Percentiles rank a stretch among this genome's conserved stretches.
phyloP scores from a whole-genome alignment of 2,329 filamentous ascomycete genomes.

The Epichloe sp. region DNA sequence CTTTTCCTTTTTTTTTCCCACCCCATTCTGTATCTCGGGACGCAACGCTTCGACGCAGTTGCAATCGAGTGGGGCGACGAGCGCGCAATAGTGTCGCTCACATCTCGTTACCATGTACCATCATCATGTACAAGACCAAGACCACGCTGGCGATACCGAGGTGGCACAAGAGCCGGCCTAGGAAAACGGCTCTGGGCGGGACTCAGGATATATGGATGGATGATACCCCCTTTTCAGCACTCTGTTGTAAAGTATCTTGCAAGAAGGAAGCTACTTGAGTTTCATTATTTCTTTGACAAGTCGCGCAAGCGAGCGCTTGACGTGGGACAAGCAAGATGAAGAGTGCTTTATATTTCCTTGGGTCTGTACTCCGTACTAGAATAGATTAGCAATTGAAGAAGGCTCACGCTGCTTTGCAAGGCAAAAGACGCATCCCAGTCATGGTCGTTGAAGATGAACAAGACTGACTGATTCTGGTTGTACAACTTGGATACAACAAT shows the following conservation, averaged over 20 bases:
- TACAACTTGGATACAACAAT: too few relatives aligned
- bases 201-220: constrained; percentile 18
- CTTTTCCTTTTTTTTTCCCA: constrained; percentile 2
- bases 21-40: background rate
- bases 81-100: background rate
- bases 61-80: background rate
- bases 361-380: constrained; percentile 1
- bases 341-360: background rate
- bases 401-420: constrained; percentile 3
- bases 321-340: constrained; percentile 1
- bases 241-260: constrained; percentile 14
- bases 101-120: constrained; percentile 8
- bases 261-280: constrained; percentile 3
- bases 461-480: too few relatives aligned
- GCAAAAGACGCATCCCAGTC: background rate
- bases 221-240: constrained; percentile 16
- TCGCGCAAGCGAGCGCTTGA: background rate
- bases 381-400: constrained; percentile 4
- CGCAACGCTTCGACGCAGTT: background rate
- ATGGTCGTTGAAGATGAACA: too few relatives aligned
- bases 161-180: constrained; percentile 10
- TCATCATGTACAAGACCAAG: constrained; percentile 14
- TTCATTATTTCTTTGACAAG: background rate
- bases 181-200: constrained; percentile 16
- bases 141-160: constrained; percentile 8